Evolutionary conservation across 2,329 filamentous ascomycete species (phyloP).

Genomic region (Aspergillus nomiae): DNA sequence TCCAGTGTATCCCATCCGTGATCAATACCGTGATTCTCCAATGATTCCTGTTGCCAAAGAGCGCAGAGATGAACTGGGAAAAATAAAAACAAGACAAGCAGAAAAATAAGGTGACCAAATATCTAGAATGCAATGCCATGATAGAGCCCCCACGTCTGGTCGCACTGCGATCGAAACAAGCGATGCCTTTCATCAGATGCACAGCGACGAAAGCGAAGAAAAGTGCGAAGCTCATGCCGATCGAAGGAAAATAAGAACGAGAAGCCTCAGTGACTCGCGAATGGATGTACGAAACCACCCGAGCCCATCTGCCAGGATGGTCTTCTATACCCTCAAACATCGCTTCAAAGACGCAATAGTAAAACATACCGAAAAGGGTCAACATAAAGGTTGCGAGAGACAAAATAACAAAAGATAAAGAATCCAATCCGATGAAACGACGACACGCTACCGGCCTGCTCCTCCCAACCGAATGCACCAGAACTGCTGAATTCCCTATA

Average conservation of each 20-base stretch:
- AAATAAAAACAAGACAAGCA: slow-evolving; percentile 10
- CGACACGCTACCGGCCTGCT: slow-evolving; percentile 46
- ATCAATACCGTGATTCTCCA: slow-evolving; percentile 44
- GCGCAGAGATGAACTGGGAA: slow-evolving; percentile 32
- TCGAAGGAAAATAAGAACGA: slow-evolving; percentile 8
- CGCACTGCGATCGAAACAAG: slow-evolving; percentile 14
- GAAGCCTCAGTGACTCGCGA: slow-evolving; percentile 10
- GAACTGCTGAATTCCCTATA: slow-evolving; percentile 47
- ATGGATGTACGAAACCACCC: slow-evolving; percentile 22
- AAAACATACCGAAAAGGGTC: slow-evolving; percentile 26
- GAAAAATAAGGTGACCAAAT: slow-evolving; percentile 27
- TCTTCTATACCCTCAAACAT: slow-evolving; percentile 28
- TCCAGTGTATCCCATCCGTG: slow-evolving; percentile 42
- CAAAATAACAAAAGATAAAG: slow-evolving; percentile 20
- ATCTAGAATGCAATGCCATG: slow-evolving; percentile 29
- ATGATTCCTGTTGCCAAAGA: slow-evolving; percentile 39
- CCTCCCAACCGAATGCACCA: slow-evolving; percentile 48
- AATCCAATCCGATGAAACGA: slow-evolving; percentile 36
- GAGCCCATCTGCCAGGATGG: slow-evolving; percentile 21
- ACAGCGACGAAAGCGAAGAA: slow-evolving; percentile 5
- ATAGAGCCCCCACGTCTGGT: slow-evolving; percentile 18
- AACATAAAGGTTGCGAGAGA: slow-evolving; percentile 24
- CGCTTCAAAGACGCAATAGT: slow-evolving; percentile 28
- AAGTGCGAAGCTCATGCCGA: slow-evolving; percentile 16
- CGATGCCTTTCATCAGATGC: slow-evolving; percentile 4